These are phyloP conservation scores for Mucor lusitanicus DNA, from an alignment of 371 early-diverging fungal genomes.

Conservation along the genomic window DNA sequence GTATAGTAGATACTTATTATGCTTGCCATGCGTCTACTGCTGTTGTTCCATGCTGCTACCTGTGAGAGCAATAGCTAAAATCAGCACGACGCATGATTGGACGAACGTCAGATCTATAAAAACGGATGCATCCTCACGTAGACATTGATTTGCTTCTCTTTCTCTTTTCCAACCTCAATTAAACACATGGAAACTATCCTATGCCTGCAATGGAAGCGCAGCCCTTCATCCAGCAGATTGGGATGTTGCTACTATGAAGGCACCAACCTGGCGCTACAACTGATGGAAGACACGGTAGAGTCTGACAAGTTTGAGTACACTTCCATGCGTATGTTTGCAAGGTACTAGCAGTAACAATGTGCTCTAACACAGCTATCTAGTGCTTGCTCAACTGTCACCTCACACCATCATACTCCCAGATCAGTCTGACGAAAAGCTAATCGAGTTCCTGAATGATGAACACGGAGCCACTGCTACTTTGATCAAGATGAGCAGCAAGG, in stretches of 20 bases:
- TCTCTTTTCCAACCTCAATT: neutral
- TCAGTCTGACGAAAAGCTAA: neutral
- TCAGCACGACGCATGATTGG: neutral
- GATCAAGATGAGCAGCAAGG: slow-evolving; percentile 48
- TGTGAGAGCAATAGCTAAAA: too few relatives aligned
- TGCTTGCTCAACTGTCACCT: slow-evolving; percentile 9
- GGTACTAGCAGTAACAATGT: neutral
- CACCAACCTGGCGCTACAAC: slow-evolving; percentile 38
- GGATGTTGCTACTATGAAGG: slow-evolving; percentile 60
- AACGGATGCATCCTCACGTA: neutral
- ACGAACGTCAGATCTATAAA: neutral
- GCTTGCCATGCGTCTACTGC: too few relatives aligned
- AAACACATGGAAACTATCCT: slow-evolving; percentile 34
- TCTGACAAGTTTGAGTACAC: slow-evolving; percentile 36
- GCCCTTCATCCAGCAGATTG: slow-evolving; percentile 21
- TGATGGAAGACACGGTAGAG: slow-evolving; percentile 63
- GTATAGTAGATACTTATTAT: too few relatives aligned
- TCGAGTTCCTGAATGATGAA: neutral
- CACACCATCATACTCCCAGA: slow-evolving; percentile 9
- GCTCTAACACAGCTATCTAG: neutral
- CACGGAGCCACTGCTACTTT: slow-evolving; percentile 27
- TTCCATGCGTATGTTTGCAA: slow-evolving; percentile 31
- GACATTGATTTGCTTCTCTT: too few relatives aligned
- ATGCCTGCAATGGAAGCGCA: slow-evolving; percentile 40
- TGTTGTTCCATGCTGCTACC: too few relatives aligned